Base-by-base conservation (phyloP, 768 basidiomycete species). In the Gloeopeniophorella convolvens region DNA sequence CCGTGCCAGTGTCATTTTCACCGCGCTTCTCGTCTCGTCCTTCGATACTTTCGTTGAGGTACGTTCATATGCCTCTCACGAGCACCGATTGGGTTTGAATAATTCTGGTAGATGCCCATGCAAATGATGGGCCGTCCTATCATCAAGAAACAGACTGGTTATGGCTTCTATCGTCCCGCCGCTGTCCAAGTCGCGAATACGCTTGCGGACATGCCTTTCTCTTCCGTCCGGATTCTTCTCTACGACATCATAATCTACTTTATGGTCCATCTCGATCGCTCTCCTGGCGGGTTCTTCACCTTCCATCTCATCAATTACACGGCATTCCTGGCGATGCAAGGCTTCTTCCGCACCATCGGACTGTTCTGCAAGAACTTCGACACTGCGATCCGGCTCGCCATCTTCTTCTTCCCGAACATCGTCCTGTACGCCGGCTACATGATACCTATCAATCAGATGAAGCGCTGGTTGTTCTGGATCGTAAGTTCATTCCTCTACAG, bases 401-500 rank as follows among this genome's bases (percentile, higher is more conserved):
- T 57, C 27, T 3, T 45, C 70, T 81, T 58, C 40, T 75, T 89
- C 55, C 83, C 89, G 4, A 85, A 85, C 61, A 79, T 91, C 60
- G 70, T 89, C 45, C 70, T 81, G 58, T 92, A 88, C 61, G 71
- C 75, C 13, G 87, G 85, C 8, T 85, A 85, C 60, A 78, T 82
- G 51, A 77, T 88, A 47, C 83, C 83, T 0, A 72, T 78, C 6
- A 71, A 72, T 57, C 70, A 74, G 51, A 86, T 88, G 84, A 86
- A 89, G 63, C 72, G 85, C 37, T 90, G 85, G 85, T 64, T 93
- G 5, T 89, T 90, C 71, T 92, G 89, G 89, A 83, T 90, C 30
- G 83, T 83, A 58, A 56, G 81, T 72, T 3, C 2, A 13, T 47
- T 51, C 23, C 30, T 3, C 13, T 8, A 6, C 24, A n/a, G 21